Evolutionary conservation across 805 yeast genomes (phyloP).

Genomic region (Cyberlindnera bimundalis): DNA sequence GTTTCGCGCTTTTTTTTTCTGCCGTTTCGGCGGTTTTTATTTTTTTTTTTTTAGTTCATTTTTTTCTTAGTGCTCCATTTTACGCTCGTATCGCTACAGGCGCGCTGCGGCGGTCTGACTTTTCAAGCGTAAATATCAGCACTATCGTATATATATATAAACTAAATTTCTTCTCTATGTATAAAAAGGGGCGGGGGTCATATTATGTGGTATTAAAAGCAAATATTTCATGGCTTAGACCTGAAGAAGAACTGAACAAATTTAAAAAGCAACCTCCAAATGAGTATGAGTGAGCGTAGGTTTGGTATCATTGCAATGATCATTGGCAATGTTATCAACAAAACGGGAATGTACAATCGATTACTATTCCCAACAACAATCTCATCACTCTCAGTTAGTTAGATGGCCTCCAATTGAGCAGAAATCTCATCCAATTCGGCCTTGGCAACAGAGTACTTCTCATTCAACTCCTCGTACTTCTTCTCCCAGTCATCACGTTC

Average conservation of each 20-base stretch:
- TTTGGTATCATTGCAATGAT: conserved; percentile 1
- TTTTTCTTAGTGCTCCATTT: conserved; percentile 3
- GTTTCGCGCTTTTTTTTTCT: background rate
- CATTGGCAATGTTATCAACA: conserved; percentile 4
- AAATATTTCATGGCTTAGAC: conserved; percentile 2
- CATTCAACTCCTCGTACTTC: conserved; percentile 83
- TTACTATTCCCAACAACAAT: background rate
- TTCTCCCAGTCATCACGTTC: conserved; percentile 90
- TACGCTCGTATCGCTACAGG: conserved; percentile 5
- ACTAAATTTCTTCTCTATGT: too few species aligned
- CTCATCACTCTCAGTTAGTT: conserved; percentile 14
- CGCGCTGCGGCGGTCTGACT: too few species aligned
- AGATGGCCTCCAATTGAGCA: conserved; percentile 76
- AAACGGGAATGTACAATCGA: conserved; percentile 5
- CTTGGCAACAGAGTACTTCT: conserved; percentile 79
- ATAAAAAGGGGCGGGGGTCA: too few species aligned
- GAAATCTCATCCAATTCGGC: conserved; percentile 95
- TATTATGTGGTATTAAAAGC: background rate
- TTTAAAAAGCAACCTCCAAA: conserved; percentile 6
- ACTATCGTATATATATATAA: too few species aligned
- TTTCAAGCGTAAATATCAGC: background rate
- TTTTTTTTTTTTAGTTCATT: too few species aligned
- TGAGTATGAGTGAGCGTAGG: background rate
- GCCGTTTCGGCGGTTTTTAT: too few species aligned
- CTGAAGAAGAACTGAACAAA: conserved; percentile 10